phyloP scores from a whole-genome alignment of 2,329 filamentous ascomycete species.

The Botrytis galanthina region DNA sequence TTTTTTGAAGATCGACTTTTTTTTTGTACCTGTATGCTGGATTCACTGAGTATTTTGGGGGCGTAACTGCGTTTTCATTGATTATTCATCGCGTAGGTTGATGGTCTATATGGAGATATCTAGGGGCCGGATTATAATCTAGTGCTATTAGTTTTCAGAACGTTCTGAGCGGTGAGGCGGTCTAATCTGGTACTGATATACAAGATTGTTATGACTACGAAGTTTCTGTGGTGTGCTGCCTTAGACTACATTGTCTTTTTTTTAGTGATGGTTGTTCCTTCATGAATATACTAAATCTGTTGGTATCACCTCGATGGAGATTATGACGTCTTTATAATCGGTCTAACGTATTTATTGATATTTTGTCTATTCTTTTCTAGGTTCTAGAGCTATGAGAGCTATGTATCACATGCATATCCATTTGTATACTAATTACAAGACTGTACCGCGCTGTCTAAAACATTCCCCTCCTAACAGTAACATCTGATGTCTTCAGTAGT shows the following conservation, averaged over 20 bases:
- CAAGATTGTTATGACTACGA: not conserved
- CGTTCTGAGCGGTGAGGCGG: fast-evolving
- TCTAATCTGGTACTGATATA: not conserved
- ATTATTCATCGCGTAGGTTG: not conserved
- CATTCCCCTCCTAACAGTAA: too few relatives aligned
- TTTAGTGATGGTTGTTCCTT: not conserved
- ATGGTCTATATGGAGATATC: not conserved
- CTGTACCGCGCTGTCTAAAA: too few relatives aligned
- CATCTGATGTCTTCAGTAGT: too few relatives aligned
- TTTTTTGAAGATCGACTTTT: not conserved
- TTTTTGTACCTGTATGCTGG: not conserved
- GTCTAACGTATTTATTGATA: too few relatives aligned
- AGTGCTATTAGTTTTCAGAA: not conserved
- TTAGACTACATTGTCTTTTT: fast-evolving
- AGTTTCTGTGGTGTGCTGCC: not conserved
- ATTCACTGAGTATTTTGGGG: not conserved
- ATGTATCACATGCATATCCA: too few relatives aligned
- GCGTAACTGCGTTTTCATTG: not conserved
- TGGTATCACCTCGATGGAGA: too few relatives aligned
- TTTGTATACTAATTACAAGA: too few relatives aligned
- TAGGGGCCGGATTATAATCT: not conserved
- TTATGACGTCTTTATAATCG: too few relatives aligned
- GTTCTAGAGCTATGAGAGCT: too few relatives aligned
- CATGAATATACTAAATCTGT: not conserved
- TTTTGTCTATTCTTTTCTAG: too few relatives aligned